phyloP scores from a whole-genome alignment of 129 eudicot genomes.

The Deinandra increscens region DNA sequence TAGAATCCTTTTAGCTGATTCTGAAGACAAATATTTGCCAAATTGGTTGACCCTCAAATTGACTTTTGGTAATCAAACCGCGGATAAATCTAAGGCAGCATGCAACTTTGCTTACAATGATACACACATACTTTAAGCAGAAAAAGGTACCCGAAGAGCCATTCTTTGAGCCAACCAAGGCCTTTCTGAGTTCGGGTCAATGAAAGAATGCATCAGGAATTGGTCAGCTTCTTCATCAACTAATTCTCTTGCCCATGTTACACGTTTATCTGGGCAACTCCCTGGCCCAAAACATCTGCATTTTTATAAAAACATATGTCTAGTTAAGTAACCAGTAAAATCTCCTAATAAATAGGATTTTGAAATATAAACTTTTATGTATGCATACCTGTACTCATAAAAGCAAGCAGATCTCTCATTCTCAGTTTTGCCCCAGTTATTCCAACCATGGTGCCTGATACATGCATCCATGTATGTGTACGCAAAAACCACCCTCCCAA shows the following conservation, averaged over 20 bases:
- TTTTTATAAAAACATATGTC: not conserved
- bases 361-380: not conserved
- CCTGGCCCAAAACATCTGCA: slow-evolving; percentile 90
- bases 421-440: slow-evolving; percentile 86
- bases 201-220: slow-evolving; percentile 64
- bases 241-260: slow-evolving; percentile 88
- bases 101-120: not conserved
- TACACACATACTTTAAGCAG: slow-evolving; percentile 37
- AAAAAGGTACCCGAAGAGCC: slow-evolving; percentile 75
- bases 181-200: slow-evolving; percentile 71
- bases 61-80: not conserved
- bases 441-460: slow-evolving; percentile 71
- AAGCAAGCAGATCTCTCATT: slow-evolving; percentile 93
- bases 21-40: slow-evolving; percentile 1
- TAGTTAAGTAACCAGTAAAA: not conserved
- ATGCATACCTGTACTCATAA: slow-evolving; percentile 57
- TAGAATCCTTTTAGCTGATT: not conserved
- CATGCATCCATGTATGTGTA: slow-evolving; percentile 87
- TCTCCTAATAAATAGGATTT: not conserved
- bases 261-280: slow-evolving; percentile 64
- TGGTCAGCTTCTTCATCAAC: slow-evolving; percentile 78
- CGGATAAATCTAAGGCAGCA: not conserved
- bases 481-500: slow-evolving; percentile 91
- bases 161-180: slow-evolving; percentile 81
- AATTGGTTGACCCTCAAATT: not conserved